Evolutionary conservation across 768 basidiomycete genomes (phyloP).

Genomic region (Xerocomellus amylosporus): DNA sequence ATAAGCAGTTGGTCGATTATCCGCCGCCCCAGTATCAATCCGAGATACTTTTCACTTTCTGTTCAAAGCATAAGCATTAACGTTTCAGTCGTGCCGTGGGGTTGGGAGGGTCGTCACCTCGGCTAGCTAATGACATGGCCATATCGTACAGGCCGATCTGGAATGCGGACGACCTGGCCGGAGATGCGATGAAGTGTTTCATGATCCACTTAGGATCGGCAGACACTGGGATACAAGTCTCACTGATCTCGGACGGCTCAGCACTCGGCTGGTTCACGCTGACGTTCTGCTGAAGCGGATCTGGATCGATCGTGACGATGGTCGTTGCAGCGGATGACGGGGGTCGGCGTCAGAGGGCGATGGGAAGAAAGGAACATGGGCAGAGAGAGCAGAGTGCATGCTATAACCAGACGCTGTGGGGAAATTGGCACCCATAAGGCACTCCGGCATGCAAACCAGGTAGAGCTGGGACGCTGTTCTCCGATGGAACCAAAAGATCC

Average conservation of each 20-base stretch:
- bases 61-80: background rate
- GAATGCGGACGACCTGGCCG: background rate
- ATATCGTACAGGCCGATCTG: constrained; percentile 1
- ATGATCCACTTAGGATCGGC: constrained; percentile 4
- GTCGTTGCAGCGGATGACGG: background rate
- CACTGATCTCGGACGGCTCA: background rate
- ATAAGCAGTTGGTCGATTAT: background rate
- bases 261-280: background rate
- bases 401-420: constrained; percentile 3
- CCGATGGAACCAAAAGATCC: constrained; percentile 14
- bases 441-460: background rate
- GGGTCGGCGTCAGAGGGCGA: background rate
- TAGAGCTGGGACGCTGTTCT: background rate
- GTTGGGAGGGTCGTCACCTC: background rate
- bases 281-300: background rate
- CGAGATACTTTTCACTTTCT: background rate
- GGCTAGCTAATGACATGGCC: background rate
- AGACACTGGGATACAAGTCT: background rate
- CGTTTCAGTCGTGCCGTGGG: background rate
- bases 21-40: background rate
- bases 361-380: background rate
- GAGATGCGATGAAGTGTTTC: background rate
- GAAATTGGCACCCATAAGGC: too few species aligned
- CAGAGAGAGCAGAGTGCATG: background rate
- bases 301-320: background rate